Base-by-base conservation (phyloP, 164 flowering plant species). In the Stephania yunnanensis region DNA sequence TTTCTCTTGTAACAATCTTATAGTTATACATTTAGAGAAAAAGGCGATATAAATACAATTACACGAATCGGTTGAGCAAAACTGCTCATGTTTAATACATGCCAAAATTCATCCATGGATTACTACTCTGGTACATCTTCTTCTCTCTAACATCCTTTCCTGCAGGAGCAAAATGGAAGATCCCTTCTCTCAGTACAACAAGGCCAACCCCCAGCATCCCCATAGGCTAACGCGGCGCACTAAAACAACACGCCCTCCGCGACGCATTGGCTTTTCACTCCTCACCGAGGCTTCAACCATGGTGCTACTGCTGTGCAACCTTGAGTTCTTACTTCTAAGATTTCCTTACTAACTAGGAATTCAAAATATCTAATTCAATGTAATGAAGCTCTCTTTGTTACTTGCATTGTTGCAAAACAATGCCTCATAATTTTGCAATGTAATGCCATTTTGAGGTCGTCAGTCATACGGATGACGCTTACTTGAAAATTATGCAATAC, bases 171-270 rank as follows among this genome's bases (percentile, higher is more conserved):
- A 78, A 91, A 92, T 80, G 79, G 73, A 71, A 88, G 91, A 5
- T 90, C 91, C 61, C 92, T 89, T 25, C 85, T 90, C 82, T 87
- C 95, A 13, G 92, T 78, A 36, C 93, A 87, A 61, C 93, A 89
- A 74, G 89, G 84, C 31, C 86, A 80, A 31, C 72, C 75, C 25
- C 71, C 75, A 22, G 83, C 79, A 44, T 75, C 81, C 75, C 53
- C 80, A 36, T 77, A 76, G 20, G 29, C 80, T 36, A 78, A 76
- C 29, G 29, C 74, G n/a, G 77, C 74, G 72, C 81, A 44, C 19
- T 87, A 78, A 78, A 68, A n/a, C n/a, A 25, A 30, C 46, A 52
- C n/a, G 20, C 50, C n/a, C 10, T 15, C 5, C 3, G 50, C 19
- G 10, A 10, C 11, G 55, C 3, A 66, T 73, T 61, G 55, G 67